Evolutionary conservation across 768 basidiomycete genomes (phyloP).

Genomic region (Leccinum longicurvipes): DNA sequence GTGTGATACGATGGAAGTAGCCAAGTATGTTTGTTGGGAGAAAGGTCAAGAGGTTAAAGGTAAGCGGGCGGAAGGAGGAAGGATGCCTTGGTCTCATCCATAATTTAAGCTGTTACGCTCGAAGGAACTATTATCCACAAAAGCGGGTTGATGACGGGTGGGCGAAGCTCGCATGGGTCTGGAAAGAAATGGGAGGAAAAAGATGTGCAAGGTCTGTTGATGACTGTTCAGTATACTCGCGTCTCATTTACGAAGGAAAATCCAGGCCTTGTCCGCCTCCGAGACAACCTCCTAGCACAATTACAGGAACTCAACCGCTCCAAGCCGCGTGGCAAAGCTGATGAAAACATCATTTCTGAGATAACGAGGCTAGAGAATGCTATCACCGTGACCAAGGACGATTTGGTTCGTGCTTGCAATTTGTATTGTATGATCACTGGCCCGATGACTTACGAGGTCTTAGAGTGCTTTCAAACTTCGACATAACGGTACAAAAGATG

Average conservation of each 20-base stretch:
- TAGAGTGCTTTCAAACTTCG: constrained; percentile 76
- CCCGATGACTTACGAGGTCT: background rate
- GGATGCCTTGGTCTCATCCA: background rate
- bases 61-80: constrained; percentile 51
- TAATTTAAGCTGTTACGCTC: constrained; percentile 77
- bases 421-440: background rate
- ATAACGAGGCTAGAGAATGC: constrained; percentile 77
- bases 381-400: constrained; percentile 74
- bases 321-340: constrained; percentile 79
- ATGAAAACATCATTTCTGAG: constrained; percentile 75
- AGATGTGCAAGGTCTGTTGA: constrained; percentile 73
- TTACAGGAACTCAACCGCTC: constrained; percentile 81
- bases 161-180: constrained; percentile 70
- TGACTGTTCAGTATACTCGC: constrained; percentile 23
- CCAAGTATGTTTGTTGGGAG: constrained; percentile 87
- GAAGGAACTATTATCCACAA: constrained; percentile 98
- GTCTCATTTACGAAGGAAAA: background rate
- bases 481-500: constrained; percentile 75
- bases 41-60: constrained; percentile 97
- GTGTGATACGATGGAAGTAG: constrained; percentile 94
- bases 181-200: constrained; percentile 93
- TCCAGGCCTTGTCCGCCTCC: constrained; percentile 52
- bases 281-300: constrained; percentile 69
- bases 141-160: constrained; percentile 96
- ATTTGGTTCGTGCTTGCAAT: constrained; percentile 53